Evolutionary conservation across 345 rosid genomes (phyloP), one percentile per base, ranked within the genome.

Genomic region (Bretschneidera sinensis): DNA sequence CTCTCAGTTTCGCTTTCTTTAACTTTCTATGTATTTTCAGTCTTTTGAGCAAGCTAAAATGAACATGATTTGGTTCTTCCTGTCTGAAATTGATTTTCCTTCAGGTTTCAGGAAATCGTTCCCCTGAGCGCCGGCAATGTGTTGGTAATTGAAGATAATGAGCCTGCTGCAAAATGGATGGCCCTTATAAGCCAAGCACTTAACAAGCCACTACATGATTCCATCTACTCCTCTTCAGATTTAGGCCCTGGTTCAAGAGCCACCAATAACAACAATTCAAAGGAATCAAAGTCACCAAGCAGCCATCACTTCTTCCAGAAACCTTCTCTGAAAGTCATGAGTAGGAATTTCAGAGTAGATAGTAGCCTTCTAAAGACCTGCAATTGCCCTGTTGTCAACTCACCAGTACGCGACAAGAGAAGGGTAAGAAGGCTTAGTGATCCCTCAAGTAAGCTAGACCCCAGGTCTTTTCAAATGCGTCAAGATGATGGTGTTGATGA

Each of bases 101-200:
- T 58, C 79, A 90, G 97, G 79, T 94, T 94, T 75, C 99, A 94
- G 83, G 99, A 94, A 82, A 81, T 94, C 51, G 97, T 94, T 52
- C 97, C 97, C 9, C 70, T 94, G 18, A 94, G 81, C 68, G 96
- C 99, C n/a, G 99, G 99, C 48, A 94, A 94, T 51, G 91, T 94
- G 15, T 72, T 94, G 31, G 97, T 88, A 23, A 80, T 69, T 28
- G 99, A 90, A 74, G 99, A 94, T 77, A 94, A 88, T 21, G 99
- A 94, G 60, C 99, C 97, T 0, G 97, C 99, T 0, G 95, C 92
- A 24, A 94, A 83, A 79, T 94, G 99, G 99, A 79, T 94, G 14
- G 76, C 85, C 66, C 72, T 94, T 1, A 90, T 94, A 71, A 79
- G 79, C 69, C 96, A 88, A 70, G 82, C 96, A 54, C 85, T 94